Base-by-base conservation (phyloP, 441 rosid genomes). In the Heliophila coronopifolia region DNA sequence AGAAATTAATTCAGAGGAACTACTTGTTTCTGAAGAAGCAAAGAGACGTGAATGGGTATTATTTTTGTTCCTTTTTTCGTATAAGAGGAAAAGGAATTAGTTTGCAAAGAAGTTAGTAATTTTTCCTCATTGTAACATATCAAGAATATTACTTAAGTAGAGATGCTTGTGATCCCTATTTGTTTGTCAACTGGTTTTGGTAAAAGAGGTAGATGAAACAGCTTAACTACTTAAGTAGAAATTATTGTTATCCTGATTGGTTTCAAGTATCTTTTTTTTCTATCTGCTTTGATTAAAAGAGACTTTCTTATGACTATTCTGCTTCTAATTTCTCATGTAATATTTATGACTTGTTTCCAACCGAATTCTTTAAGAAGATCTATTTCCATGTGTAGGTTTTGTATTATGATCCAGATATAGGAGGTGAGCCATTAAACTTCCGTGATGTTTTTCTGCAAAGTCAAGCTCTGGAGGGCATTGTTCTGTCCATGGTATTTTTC, bases 391-490 rank as follows among this genome's bases (percentile, higher is more conserved):
- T 51, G 54, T 58, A 92, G 99, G 87, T 88, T 41, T 66, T 92
- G 50, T 92, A 92, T 65, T 88, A 78, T 63, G 99, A 92, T 67
- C 54, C 80, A 41, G 99, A 83, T 59, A 61, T 79, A 52, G 97
- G 86, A 36, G 97, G 92, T 23, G 79, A 70, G 48, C 97, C 94
- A 11, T 67, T 92, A 73, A 86, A 68, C 45, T 92, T 92, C 60
- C 88, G 80, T 36, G 92, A 86, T 70, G 88, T 92, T 68, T 92
- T 92, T 62, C 90, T 92, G 36, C 94, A 67, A 69, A 88, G 99
- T 73, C 99, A 92, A 70, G 99, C 97, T 50, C 68, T 92, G 72
- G 99, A 92, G 73, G 94, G 87, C 64, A 83, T 92, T 50, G 74
- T 75, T 14, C 54, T 87, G 65, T 83, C 97, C 48, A 85, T 83